Evolutionary conservation across 768 basidiomycete genomes (phyloP), one percentile per base, ranked within the genome.

Genomic region (Fistulinella prunicolor): DNA sequence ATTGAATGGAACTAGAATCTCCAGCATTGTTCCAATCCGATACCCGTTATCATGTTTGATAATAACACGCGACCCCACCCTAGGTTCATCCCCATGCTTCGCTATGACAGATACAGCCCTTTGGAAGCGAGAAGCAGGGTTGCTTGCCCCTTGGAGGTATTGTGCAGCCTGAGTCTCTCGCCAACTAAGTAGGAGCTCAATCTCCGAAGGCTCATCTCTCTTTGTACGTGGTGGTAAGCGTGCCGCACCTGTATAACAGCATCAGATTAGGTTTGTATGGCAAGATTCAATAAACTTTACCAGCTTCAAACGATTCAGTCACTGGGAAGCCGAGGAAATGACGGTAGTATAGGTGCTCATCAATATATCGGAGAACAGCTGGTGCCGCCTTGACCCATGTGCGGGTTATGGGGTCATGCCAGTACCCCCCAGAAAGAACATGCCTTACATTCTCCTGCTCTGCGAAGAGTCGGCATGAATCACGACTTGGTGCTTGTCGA

Each of bases 401-500:
- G 4, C 14, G 14, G 5, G 32, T 12, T 6, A 6, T 16, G 6
- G 14, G 32, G 12, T 34, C 16, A 12, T 34, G 32, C 32, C 32
- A 34, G 4, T 4, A 6, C 32, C 32, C 14, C 4, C 32, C 32
- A 34, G 32, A 34, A 4, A 34, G 32, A 12, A 34, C 32, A 34
- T 34, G 32, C 12, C 12, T 34, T 12, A 34, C 32, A 34, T 34
- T 34, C 6, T 34, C 32, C 12, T 34, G 32, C 12, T 34, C 32
- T 16, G 14, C 32, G 12, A 34, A 34, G 12, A 34, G 32, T 34
- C 16, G 14, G 14, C 60, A 61, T 32, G 42, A 46, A 41, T 67
- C 63, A 2, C 38, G 49, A 6, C 61, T 64, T 0, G 60, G 70
- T 2, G 64, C 70, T 16, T 69, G 64, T 4, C 46, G 44, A 41